Base-by-base conservation (phyloP, 805 yeast species). In the Candida peoriensis region DNA sequence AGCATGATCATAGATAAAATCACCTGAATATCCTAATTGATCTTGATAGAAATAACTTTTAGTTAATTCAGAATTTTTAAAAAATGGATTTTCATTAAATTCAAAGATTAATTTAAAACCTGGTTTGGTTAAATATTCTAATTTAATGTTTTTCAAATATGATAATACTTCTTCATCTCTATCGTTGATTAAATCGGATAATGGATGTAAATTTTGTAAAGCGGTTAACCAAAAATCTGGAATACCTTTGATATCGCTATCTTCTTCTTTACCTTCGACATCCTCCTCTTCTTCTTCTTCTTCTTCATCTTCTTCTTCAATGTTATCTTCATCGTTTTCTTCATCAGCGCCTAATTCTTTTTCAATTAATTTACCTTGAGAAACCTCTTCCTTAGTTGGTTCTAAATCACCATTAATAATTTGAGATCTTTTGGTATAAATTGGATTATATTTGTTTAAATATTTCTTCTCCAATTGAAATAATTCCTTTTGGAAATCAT, bases 151-250 rank as follows among this genome's bases (percentile, higher is more conserved):
- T 21, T 56, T 57, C 52, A 93, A 71, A 52, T 66, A 64, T 42
- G 73, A 69, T 47, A 93, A 72, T 7, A 88, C 90, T 54, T 85
- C 96, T 33, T 81, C 74, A 61, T 93, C 98, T 54, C 95, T 76
- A 37, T 87, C 96, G 28, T 93, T 77, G 50, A 93, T 84, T 45
- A 86, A 78, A 43, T 88, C 94, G 22, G 87, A 74, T 32, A 89
- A 76, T 20, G 84, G 78, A 20, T 78, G 76, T 49, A 93, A 68
- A 64, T 89, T 93, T 60, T 83, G 90, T 61, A 93, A 68, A 6
- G 97, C 95, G 14, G 97, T 93, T 52, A 90, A 72, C 98, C 98
- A 93, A 70, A 93, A 93, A 32, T 83, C 78, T 38, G 98, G 97
- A 47, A 93, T 76, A 44, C 98, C 98, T 42, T 68, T 69, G 32